Evolutionary conservation across 352 stramenopile species (phyloP), one percentile per base, ranked within the genome.

Genomic region (Nothophytophthora sp.): DNA sequence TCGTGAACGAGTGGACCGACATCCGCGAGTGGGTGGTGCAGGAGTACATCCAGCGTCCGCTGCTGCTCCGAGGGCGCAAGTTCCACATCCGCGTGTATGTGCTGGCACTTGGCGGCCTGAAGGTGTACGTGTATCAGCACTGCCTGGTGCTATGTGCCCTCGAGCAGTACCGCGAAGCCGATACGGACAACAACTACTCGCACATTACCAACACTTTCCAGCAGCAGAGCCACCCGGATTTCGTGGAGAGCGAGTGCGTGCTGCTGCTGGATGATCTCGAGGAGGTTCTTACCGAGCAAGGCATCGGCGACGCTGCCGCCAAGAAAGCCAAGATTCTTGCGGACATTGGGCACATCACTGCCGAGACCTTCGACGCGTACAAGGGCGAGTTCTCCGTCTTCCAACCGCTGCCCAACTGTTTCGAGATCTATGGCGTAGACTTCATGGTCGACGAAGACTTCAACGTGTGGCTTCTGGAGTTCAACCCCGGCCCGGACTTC

Each of bases 171-270:
- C 50, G 45, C 48, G 52, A 73, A 43, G 54, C 44, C 8, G 66
- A 85, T 43, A 75, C 60, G 23, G 62, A 70, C 38, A 76, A 88
- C 55, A 72, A 81, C 30, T 83, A 79, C 45, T 76, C 77, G 15
- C 81, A 91, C 63, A 86, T 91, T 38, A 89, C 81, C 32, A 91
- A 91, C 52, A 91, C 81, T 45, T 85, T 78, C 50, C 81, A 89
- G 56, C 81, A 91, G 40, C 70, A 85, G 38, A 73, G 63, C 38
- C 77, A 91, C 48, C 73, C 77, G 1, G 61, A 80, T 37, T 91
- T 88, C 52, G 68, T 80, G 19, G 81, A 91, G 40, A 81, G 74
- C 43, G 73, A 88, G 20, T 89, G 81, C 43, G 74, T 91, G 4
- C 39, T 88, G 28, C 44, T 77, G 25, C 64, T 88, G 45, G 73